Evolutionary conservation across 2,329 filamentous ascomycete species (phyloP), one percentile per base, ranked within the genome.

Genomic region (Purpureocillium takamizusanense): DNA sequence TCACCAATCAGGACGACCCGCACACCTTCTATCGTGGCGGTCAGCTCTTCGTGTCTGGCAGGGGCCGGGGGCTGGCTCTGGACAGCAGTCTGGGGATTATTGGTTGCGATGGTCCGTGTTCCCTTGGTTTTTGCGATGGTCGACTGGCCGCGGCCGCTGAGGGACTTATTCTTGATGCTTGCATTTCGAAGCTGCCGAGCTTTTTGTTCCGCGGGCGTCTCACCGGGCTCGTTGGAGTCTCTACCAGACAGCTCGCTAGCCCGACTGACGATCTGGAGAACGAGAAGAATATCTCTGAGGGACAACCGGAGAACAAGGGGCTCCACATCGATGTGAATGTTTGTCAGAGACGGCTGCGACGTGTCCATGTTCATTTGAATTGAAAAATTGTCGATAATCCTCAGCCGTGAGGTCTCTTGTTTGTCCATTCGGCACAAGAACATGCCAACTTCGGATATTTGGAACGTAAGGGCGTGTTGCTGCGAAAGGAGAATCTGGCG

Each of bases 371-470:
- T 92, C 51, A 94, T 72, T 46, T 92, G 85, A 9, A 97, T 69
- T 3, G 88, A 95, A 57, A 98, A 98, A 60, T 98, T 89, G 55
- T 99, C 94, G 25, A 99, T 76, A 44, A 99, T 95, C 14, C 92
- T 81, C 34, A 98, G 72, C 29, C 87, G 79, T 31, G 83, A 89
- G 4, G 85, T 88, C 49, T 98, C 90, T 50, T 97, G 97, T 46
- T 81, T 86, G 60, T 99, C 94, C 92, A 99, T 98, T 11, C 92
- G 84, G 56, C 94, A 98, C 25, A 98, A 63, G 59, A 95, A 99
- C 92, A 99, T 98, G 50, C 92, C 92, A 38, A 97, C 77, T 54
- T 97, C 82, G 7, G 87, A 89, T 3, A 98, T 79, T 55, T 98
- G 90, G 54, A 99, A 74, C 1, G 92, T 95, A 49, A 94, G 74